These are phyloP conservation scores for Fimicolochytrium jonesii DNA, from an alignment of 192 early-diverging fungal genomes.

Conservation along the genomic window DNA sequence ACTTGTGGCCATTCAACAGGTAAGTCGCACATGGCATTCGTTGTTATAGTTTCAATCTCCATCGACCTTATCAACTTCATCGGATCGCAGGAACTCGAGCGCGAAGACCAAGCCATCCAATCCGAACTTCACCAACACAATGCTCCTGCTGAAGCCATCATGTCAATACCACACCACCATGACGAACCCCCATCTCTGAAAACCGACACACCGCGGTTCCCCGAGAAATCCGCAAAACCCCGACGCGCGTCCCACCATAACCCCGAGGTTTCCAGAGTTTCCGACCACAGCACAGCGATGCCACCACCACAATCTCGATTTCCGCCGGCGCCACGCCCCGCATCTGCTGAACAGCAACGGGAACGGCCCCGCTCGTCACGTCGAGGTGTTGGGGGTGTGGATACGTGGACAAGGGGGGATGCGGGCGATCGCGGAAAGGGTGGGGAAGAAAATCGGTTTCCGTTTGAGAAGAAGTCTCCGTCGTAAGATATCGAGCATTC, in stretches of 20 bases:
- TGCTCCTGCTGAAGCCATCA: neutral
- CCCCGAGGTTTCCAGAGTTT: neutral
- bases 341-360: too few species aligned
- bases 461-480: neutral
- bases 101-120: constrained; percentile 20
- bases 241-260: neutral
- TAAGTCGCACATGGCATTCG: neutral
- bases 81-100: constrained; percentile 2
- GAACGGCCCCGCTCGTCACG: too few species aligned
- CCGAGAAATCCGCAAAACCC: too few species aligned
- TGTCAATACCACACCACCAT: neutral
- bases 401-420: too few species aligned
- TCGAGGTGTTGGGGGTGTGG: too few species aligned
- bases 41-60: neutral
- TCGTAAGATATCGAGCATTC: neutral
- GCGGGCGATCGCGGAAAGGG: too few species aligned
- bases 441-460: too few species aligned
- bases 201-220: too few species aligned
- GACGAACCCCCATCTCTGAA: neutral
- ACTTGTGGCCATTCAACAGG: constrained; percentile 19
- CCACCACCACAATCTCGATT: too few species aligned
- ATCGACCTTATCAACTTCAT: neutral
- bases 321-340: too few species aligned
- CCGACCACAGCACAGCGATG: neutral
- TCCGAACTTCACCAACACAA: neutral